phyloP scores from a whole-genome alignment of 306 rosid genomes.

The Gynostemma pentaphyllum region DNA sequence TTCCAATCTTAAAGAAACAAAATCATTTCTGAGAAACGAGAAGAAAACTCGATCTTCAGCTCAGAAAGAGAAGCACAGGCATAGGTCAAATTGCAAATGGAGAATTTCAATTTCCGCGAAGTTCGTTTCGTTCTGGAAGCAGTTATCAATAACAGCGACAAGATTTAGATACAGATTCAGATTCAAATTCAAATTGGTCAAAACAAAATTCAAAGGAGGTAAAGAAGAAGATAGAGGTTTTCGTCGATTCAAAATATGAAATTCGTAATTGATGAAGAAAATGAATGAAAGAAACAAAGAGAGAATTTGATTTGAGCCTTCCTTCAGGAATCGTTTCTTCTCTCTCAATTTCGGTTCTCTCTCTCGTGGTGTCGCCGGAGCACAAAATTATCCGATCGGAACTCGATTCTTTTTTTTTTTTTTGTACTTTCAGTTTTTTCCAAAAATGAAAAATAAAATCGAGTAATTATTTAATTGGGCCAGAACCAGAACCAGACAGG shows the following conservation, averaged over 20 bases:
- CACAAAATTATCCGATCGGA: slow-evolving; percentile 2
- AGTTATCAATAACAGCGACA: neutral
- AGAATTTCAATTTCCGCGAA: neutral
- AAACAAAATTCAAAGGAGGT: too few relatives aligned
- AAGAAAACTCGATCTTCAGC: neutral
- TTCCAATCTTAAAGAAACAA: neutral
- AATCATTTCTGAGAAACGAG: neutral
- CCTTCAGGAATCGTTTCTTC: neutral
- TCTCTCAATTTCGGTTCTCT: neutral
- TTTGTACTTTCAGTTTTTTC: too few relatives aligned
- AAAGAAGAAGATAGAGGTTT: neutral
- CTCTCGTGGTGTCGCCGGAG: slow-evolving; percentile 1
- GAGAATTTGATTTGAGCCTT: neutral
- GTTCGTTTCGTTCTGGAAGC: neutral
- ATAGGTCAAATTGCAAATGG: neutral
- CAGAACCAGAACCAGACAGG: too few relatives aligned
- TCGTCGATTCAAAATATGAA: neutral
- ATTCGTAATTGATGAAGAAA: neutral
- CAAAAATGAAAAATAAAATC: too few relatives aligned
- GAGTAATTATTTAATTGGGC: neutral
- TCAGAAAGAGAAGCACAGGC: neutral
- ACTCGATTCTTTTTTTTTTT: neutral
- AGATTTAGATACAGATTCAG: neutral
- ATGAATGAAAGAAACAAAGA: neutral
- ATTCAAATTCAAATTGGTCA: neutral